Base-by-base conservation (phyloP, 202 grass and related monocot species). In the Zoysia matrella region DNA sequence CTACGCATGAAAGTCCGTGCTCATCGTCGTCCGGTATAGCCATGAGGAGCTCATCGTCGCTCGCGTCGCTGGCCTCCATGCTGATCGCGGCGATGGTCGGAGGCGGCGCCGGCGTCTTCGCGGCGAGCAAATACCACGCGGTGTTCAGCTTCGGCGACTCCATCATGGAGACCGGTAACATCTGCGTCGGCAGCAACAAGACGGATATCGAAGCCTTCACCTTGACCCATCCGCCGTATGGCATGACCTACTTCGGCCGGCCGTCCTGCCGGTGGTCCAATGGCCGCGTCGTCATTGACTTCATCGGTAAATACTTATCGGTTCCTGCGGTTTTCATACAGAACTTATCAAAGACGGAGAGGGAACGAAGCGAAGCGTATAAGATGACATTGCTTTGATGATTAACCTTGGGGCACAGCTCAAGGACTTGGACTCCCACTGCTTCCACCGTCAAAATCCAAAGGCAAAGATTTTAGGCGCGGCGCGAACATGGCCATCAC, bases 101-200 rank as follows among this genome's bases (percentile, higher is more conserved):
- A 11, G 3, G 14, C 0, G 2, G 3, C 6, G 0, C 18, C 22
- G 22, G 4, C 13, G 2, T 1, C 36, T 16, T 39, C 15, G 8
- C 51, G 0, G 1, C 64, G 5, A 18, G 0, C 16, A 81, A 3
- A 51, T 93, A 90, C 70, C 83, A 83, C 10, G 89, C 91, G 41
- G 61, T 93, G 58, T 94, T 91, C 55, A 71, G 60, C 75, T 91
- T 94, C 22, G 91, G 88, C 1, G 80, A 94, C 52, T 94, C 88
- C 1, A 45, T 94, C 9, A 82, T 76, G 1, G 88, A 93, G 43
- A 84, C 85, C 3, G 85, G 88, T 49, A 93, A 90, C 74, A 71
- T 88, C 16, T 84, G 80, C 58, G 6, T 79, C 5, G 40, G 45
- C 71, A 73, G 10, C 15, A 80, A 78, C 81, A 18, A 66, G 48